phyloP scores from a whole-genome alignment of 2,329 filamentous ascomycete species.

The Aspergillus candidus region DNA sequence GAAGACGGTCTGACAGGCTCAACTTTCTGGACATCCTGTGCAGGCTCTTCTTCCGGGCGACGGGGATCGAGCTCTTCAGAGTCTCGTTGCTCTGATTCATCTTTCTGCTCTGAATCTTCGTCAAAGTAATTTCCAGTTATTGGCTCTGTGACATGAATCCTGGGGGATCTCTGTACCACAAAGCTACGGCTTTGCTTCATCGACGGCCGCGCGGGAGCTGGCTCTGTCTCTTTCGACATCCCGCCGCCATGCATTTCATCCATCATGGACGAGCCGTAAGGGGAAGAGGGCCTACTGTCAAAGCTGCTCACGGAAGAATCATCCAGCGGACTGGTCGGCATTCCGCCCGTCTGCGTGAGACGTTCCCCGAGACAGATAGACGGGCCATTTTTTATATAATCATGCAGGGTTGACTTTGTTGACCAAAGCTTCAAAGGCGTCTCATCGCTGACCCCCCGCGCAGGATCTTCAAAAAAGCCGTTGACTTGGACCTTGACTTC shows the following conservation, averaged over 20 bases:
- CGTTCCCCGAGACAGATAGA: slow-evolving; percentile 51
- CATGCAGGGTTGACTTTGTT: slow-evolving; percentile 24
- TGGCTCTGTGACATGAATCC: slow-evolving; percentile 27
- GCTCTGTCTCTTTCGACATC: not conserved
- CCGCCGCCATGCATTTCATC: slow-evolving; percentile 6
- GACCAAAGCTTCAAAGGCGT: slow-evolving; percentile 30
- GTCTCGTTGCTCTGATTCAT: slow-evolving; percentile 1
- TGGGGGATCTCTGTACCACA: slow-evolving; percentile 17
- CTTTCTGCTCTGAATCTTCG: slow-evolving; percentile 2
- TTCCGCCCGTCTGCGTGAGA: slow-evolving; percentile 29
- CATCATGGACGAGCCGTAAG: slow-evolving; percentile 10
- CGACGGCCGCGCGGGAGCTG: slow-evolving; percentile 12
- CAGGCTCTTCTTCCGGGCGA: not conserved
- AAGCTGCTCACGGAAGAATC: slow-evolving; percentile 28
- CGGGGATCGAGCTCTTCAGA: slow-evolving; percentile 1
- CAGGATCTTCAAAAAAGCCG: slow-evolving; percentile 60
- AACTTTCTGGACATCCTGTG: slow-evolving; percentile 2
- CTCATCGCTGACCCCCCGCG: slow-evolving; percentile 44
- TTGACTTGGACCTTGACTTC: slow-evolving; percentile 53
- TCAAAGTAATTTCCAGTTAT: slow-evolving; percentile 17
- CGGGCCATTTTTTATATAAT: slow-evolving; percentile 53
- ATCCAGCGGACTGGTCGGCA: slow-evolving; percentile 20
- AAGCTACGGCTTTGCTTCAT: slow-evolving; percentile 23
- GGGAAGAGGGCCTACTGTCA: slow-evolving; percentile 21
- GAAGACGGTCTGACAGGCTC: not conserved